phyloP scores from a whole-genome alignment of 352 stramenopile species.

The Aphanomyces cochlioides region DNA sequence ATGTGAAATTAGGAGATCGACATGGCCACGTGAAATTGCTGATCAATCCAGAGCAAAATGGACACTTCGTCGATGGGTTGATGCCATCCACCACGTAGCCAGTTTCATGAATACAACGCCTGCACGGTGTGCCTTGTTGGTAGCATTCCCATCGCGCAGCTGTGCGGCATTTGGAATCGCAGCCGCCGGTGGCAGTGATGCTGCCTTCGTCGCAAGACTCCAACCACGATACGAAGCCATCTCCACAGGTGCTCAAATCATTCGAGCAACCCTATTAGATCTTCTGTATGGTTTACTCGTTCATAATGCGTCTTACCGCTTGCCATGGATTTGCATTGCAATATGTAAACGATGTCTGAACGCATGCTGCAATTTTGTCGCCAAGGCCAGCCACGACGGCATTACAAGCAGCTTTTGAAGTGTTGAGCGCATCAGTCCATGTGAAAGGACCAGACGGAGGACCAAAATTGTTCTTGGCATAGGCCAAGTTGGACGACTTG shows the following conservation, averaged over 20 bases:
- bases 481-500: conserved; percentile 11
- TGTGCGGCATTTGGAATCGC: conserved; percentile 6
- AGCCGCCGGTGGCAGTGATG: conserved; percentile 19
- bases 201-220: conserved; percentile 28
- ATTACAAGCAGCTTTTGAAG: conserved; percentile 9
- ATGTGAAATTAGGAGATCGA: background rate
- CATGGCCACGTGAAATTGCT: conserved; percentile 1
- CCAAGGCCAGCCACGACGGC: background rate
- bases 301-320: background rate
- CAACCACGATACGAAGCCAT: conserved; percentile 24
- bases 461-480: conserved; percentile 20
- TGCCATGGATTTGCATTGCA: conserved; percentile 30
- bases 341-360: conserved; percentile 25
- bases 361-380: conserved; percentile 19
- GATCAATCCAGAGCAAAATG: conserved; percentile 13
- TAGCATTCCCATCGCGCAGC: conserved; percentile 25
- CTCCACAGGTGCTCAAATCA: conserved; percentile 23
- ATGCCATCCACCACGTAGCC: conserved; percentile 11
- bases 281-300: background rate
- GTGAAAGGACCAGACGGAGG: conserved; percentile 2
- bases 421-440: background rate
- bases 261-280: conserved; percentile 12
- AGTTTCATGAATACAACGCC: conserved; percentile 21
- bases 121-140: conserved; percentile 25
- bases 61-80: conserved; percentile 21